These are phyloP conservation scores for Penicillium pancosmium DNA, from an alignment of 495 filamentous ascomycete genomes.

Conservation along the genomic window DNA sequence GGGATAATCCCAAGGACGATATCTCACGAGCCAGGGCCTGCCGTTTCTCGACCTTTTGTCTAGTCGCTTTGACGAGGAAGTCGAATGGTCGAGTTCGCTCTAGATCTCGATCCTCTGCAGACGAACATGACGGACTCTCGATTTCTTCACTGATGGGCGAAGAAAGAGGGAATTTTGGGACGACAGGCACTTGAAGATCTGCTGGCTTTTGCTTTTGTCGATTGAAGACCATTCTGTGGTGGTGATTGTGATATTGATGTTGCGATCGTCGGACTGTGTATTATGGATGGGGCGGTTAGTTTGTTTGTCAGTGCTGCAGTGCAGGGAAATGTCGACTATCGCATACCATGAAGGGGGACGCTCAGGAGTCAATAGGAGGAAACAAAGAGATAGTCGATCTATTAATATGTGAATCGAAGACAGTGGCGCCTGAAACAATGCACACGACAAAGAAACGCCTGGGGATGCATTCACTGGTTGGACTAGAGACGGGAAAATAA, in stretches of 20 bases:
- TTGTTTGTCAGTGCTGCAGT: too few relatives aligned
- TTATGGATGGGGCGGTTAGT: too few relatives aligned
- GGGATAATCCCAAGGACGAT: constrained; percentile 11
- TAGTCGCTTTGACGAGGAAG: constrained; percentile 31
- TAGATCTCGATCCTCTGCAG: constrained; percentile 36
- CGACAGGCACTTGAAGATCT: constrained; percentile 35
- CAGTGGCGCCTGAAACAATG: constrained; percentile 28
- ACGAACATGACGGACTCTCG: constrained; percentile 40
- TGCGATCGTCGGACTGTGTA: constrained; percentile 1
- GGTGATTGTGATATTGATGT: too few relatives aligned
- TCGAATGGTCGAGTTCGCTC: constrained; percentile 36
- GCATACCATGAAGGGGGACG: constrained; percentile 2
- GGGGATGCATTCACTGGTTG: constrained; percentile 18
- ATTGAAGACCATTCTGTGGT: constrained; percentile 28
- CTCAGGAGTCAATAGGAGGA: not conserved
- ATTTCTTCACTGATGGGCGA: constrained; percentile 51
- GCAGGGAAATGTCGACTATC: too few relatives aligned
- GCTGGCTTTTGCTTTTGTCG: constrained; percentile 28
- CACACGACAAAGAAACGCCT: constrained; percentile 13
- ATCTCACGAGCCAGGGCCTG: constrained; percentile 11
- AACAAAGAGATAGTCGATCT: constrained; percentile 18
- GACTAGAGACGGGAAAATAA: constrained; percentile 5
- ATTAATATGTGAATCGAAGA: constrained; percentile 20
- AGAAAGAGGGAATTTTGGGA: constrained; percentile 45
- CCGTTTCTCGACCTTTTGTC: constrained; percentile 27